These are phyloP conservation scores for Rhexocercosporidium sp. DNA, from an alignment of 2,329 filamentous ascomycete species.

Conservation along the genomic window DNA sequence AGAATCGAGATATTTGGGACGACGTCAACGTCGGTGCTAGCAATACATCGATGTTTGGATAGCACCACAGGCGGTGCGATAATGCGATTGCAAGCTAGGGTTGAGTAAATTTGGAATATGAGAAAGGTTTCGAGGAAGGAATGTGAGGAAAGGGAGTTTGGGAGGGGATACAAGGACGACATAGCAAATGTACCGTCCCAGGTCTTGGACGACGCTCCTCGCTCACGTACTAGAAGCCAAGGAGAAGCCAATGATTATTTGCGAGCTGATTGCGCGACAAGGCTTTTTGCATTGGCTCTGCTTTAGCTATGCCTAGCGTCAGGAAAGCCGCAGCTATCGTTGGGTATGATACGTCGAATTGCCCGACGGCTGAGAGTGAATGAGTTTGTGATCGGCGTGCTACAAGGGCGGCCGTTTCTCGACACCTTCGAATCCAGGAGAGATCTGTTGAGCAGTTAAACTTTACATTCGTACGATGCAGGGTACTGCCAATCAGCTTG, in stretches of 20 bases:
- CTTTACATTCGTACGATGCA: not conserved
- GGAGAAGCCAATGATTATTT: not conserved
- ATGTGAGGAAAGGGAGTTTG: not conserved
- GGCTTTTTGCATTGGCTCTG: not conserved
- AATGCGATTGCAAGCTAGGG: not conserved
- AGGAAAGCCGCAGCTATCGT: slow-evolving; percentile 6
- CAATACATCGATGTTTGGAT: not conserved
- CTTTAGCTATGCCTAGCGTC: not conserved
- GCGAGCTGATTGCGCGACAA: not conserved
- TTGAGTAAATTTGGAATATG: not conserved
- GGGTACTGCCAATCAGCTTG: not conserved
- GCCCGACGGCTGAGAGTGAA: not conserved
- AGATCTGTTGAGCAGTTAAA: not conserved
- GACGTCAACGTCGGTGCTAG: not conserved
- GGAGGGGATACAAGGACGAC: not conserved
- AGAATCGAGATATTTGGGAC: not conserved
- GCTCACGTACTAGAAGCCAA: not conserved
- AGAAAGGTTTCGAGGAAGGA: not conserved
- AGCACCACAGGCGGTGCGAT: not conserved
- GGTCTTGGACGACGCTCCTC: not conserved
- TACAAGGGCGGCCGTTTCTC: not conserved
- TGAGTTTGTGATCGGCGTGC: not conserved
- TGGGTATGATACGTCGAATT: slow-evolving; percentile 5
- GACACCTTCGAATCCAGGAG: not conserved
- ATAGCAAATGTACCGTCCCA: slow-evolving; percentile 6